phyloP scores from a whole-genome alignment of 495 filamentous ascomycete species.

The Penicillium crystallinum region DNA sequence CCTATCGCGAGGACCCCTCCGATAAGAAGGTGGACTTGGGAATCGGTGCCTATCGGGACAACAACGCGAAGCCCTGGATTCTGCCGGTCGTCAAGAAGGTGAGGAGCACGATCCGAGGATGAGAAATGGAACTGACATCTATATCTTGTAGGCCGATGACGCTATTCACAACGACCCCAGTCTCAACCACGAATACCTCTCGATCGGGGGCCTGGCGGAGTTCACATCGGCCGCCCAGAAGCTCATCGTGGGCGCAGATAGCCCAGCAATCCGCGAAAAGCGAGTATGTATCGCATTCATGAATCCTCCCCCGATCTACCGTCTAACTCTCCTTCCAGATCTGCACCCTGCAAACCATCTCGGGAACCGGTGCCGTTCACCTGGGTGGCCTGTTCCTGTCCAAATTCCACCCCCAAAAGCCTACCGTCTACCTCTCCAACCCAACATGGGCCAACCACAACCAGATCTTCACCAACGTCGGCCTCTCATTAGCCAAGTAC shows the following conservation, averaged over 20 bases:
- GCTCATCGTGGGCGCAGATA: slow-evolving; percentile 75
- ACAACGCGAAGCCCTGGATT: slow-evolving; percentile 98
- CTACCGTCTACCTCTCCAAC: slow-evolving; percentile 79
- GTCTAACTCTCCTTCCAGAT: slow-evolving; percentile 25
- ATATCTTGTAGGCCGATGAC: slow-evolving; percentile 89
- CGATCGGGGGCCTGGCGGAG: slow-evolving; percentile 80
- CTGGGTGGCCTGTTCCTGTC: slow-evolving; percentile 53
- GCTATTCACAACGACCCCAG: slow-evolving; percentile 80
- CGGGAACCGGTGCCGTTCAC: slow-evolving; percentile 55
- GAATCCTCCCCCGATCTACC: background rate
- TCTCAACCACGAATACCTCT: slow-evolving; percentile 96
- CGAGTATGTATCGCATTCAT: slow-evolving; percentile 49
- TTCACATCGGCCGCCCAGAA: slow-evolving; percentile 87
- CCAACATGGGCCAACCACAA: slow-evolving; percentile 99
- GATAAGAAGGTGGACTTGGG: slow-evolving; percentile 92
- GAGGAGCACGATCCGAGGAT: slow-evolving; percentile 9
- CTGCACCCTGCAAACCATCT: slow-evolving; percentile 53
- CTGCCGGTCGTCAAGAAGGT: slow-evolving; percentile 96
- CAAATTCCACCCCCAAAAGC: slow-evolving; percentile 52
- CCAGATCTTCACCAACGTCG: slow-evolving; percentile 95
- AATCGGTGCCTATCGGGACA: slow-evolving; percentile 92
- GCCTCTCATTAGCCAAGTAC: slow-evolving; percentile 71
- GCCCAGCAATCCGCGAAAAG: slow-evolving; percentile 77
- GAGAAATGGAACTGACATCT: slow-evolving; percentile 4
- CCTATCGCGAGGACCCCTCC: slow-evolving; percentile 76